phyloP scores from a whole-genome alignment of 768 basidiomycete genomes.

The Clitopilus hobsonii region DNA sequence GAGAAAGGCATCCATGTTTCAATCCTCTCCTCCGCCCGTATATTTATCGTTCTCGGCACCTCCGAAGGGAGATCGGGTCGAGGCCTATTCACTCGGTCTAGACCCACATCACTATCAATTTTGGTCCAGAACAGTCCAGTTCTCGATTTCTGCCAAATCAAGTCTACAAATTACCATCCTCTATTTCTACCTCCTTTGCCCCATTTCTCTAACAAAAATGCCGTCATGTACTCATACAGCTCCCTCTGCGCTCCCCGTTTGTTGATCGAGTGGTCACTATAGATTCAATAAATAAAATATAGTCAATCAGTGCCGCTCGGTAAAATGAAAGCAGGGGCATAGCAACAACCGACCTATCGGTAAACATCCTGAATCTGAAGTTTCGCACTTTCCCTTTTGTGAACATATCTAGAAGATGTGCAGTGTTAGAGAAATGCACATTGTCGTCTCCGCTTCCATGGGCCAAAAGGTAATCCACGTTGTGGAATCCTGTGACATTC shows the following conservation, averaged over 20 bases:
- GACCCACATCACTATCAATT: constrained; percentile 6
- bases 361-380: constrained; percentile 93
- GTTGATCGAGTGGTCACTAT: constrained; percentile 76
- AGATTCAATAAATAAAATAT: constrained; percentile 9
- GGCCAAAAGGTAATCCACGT: constrained; percentile 77
- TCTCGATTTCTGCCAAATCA: neutral
- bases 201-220: constrained; percentile 90
- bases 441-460: constrained; percentile 98
- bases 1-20: neutral
- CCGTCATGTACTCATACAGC: constrained; percentile 81
- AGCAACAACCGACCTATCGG: constrained; percentile 64
- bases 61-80: neutral
- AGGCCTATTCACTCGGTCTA: constrained; percentile 3
- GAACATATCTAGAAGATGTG: constrained; percentile 90
- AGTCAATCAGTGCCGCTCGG: constrained; percentile 12
- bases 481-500: constrained; percentile 81
- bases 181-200: constrained; percentile 71
- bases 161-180: constrained; percentile 38
- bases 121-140: constrained; percentile 3
- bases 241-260: constrained; percentile 78
- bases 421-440: constrained; percentile 91
- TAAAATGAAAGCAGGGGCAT: constrained; percentile 7
- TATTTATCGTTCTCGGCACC: constrained; percentile 9
- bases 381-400: constrained; percentile 68
- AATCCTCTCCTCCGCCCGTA: constrained; percentile 11